phyloP scores from a whole-genome alignment of 1,139 yeast genomes.

The Magnusiomyces suaveolens region DNA sequence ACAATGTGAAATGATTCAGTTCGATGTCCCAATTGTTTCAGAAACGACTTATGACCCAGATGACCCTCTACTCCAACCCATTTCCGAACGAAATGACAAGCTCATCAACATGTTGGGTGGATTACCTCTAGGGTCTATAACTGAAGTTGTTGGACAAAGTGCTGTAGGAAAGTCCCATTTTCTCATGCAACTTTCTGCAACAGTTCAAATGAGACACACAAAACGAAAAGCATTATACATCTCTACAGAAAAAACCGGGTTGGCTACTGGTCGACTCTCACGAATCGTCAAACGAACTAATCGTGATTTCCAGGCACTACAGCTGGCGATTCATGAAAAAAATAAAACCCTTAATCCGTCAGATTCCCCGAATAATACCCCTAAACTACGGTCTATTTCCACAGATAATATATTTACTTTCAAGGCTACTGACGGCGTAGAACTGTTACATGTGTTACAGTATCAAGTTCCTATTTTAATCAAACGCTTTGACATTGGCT shows the following conservation, averaged over 20 bases:
- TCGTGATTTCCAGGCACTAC: conserved; percentile 12
- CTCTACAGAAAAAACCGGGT: conserved; percentile 58
- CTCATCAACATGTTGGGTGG: conserved; percentile 51
- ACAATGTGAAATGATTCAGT: conserved; percentile 10
- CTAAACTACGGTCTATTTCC: conserved; percentile 18
- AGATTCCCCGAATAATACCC: too few species aligned
- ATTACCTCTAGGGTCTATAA: conserved; percentile 51
- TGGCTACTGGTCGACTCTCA: conserved; percentile 54
- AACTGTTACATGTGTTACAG: conserved; percentile 61
- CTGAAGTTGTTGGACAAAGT: conserved; percentile 78
- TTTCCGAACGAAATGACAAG: conserved; percentile 4
- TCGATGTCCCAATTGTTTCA: conserved; percentile 1
- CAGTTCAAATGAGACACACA: conserved; percentile 43
- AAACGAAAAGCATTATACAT: conserved; percentile 54
- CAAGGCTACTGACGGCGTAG: conserved; percentile 58
- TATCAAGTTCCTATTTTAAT: conserved; percentile 59
- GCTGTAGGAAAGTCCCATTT: conserved; percentile 81
- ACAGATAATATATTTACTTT: conserved; percentile 49
- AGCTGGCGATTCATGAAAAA: not conserved
- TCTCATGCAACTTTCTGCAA: conserved; percentile 50
- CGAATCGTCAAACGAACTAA: conserved; percentile 30
- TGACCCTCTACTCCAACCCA: too few species aligned
- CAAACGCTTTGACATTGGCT: conserved; percentile 36
- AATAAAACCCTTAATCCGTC: not conserved
- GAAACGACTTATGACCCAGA: not conserved